Base-by-base conservation (phyloP, 345 rosid genomes). In the Populus alba region DNA sequence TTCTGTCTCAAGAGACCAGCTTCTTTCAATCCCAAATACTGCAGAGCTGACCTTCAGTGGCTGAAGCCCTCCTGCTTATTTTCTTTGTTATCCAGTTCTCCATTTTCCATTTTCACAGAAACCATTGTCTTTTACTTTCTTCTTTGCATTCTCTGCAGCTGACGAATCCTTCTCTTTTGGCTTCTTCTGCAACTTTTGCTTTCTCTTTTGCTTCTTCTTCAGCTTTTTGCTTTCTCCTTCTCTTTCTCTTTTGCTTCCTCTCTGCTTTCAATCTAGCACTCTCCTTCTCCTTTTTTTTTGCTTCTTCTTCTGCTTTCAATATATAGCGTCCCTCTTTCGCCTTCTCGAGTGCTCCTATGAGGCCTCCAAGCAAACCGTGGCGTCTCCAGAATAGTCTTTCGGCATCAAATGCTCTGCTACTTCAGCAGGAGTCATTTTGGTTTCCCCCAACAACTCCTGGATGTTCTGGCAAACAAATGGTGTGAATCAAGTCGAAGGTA, bases 371-470 rank as follows among this genome's bases (percentile, higher is more conserved):
- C 66, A 62, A 9, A 53, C 55, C 18, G 1, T 38, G 16, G 62
- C 13, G 33, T 78, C 75, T 25, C 72, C 71, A 1, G 53, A 23
- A n/a, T 11, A 20, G 75, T 78, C 27, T 71, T 78, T 0, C n/a
- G 81, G 81, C 81, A 71, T 78, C 67, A 78, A 65, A 51, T 72
- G 72, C 65, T 78, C 81, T 0, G 81, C 76, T 6, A 78, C 81
- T 3, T 78, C 81, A 47, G 81, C 81, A 3, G 81, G 81, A 0
- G 77, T 72, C 57, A 72, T 72, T 9, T 18, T 66, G 12, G 45
- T 23, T 25, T 66, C 77, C 1, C 15, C 25, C 66, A 78, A 22
- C 72, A 78, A 2, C 17, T 71, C 72, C 0, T 15, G 17, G 45
- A 69, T n/a, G n/a, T 69, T 12, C 2, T n/a, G 29, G 72, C 18